Percentiles rank a stretch among this genome's conserved stretches.
Conservation (phyloP, 1,284 basidiomycete species). For the Trametes sp. region DNA sequence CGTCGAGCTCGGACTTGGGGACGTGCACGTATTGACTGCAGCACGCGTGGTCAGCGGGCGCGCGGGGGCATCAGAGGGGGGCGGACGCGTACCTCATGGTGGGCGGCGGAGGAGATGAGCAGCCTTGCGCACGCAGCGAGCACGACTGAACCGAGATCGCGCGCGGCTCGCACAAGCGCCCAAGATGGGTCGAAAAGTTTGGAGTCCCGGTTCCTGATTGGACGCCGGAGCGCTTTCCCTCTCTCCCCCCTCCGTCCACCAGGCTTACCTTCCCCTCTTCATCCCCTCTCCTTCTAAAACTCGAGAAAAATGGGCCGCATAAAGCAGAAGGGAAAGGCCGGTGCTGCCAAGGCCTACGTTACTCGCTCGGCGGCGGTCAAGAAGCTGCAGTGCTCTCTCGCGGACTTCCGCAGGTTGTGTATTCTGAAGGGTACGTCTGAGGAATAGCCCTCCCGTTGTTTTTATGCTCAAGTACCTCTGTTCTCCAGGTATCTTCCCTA, state of each 20-base stretch:
- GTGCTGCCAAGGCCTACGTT: slow-evolving; percentile 94
- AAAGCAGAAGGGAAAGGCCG: slow-evolving; percentile 90
- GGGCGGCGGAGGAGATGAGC: slow-evolving; percentile 24
- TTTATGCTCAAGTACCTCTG: slow-evolving; percentile 7
- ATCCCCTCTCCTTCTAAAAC: not conserved
- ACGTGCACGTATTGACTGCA: slow-evolving; percentile 95
- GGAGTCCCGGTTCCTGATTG: slow-evolving; percentile 33
- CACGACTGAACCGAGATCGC: slow-evolving; percentile 23
- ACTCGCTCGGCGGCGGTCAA: slow-evolving; percentile 92
- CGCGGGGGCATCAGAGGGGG: not conserved
- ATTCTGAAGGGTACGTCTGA: slow-evolving; percentile 89
- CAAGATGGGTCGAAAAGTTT: slow-evolving; percentile 40
- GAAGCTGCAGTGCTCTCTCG: slow-evolving; percentile 95
- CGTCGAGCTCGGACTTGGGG: slow-evolving; percentile 97
- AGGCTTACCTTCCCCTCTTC: not conserved
- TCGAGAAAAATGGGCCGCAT: slow-evolving; percentile 81
- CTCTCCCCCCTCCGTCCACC: slow-evolving; percentile 11
- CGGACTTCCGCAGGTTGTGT: slow-evolving; percentile 96
- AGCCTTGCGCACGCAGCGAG: slow-evolving; percentile 13
- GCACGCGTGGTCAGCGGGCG: slow-evolving; percentile 6
- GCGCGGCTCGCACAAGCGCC: slow-evolving; percentile 20
- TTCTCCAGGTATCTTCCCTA: slow-evolving; percentile 90
- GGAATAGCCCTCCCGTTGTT: not conserved
- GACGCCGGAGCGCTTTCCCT: slow-evolving; percentile 20
- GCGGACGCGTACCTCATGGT: slow-evolving; percentile 44